Base-by-base conservation (phyloP, 2,329 filamentous ascomycete genomes). In the Talaromyces sp. region DNA sequence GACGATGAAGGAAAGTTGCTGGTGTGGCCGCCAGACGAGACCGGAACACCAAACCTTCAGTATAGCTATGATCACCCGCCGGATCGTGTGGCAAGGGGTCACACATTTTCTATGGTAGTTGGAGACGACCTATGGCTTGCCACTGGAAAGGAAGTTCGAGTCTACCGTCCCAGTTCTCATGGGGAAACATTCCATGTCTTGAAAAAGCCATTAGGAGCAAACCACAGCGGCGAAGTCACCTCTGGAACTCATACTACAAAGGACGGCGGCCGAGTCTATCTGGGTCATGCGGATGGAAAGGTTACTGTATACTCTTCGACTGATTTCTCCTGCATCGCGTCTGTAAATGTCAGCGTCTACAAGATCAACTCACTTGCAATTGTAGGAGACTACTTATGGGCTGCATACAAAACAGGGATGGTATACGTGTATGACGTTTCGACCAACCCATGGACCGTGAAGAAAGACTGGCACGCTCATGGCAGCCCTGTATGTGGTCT, bases 391-490 rank as follows among this genome's bases (percentile, higher is more conserved):
- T 86, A 92, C 72, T 82, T 99, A 0, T 99, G 95, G 95, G 92
- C 93, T 33, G 94, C 90, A 2, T 98, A 93, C 80, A 97, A 94
- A 75, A 97, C 91, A 0, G 95, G 95, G 16, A 96, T 90, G 84
- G 88, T 97, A 37, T 95, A 92, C 72, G 90, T 98, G 8, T 99
- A 97, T 77, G 93, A 99, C 75, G 90, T 92, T 11, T 85, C 82
- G 10, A 85, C 87, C 35, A 87, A 85, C n/a, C 94, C 94, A 0
- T 99, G 95, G 95, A 84, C 85, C 22, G 87, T 96, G 31, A 89
- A 91, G 79, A 99, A 99, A 76, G 94, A 98, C 73, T 99, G 95
- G 94, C 88, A 89, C 68, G 94, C 92, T 2, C 95, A 98, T 74
- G 88, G 92, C 7, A 90, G 90, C 68, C 91, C 93, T 0, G 89